phyloP scores from a whole-genome alignment of 2,329 filamentous ascomycete species.

The Aspergillus vadensis region DNA sequence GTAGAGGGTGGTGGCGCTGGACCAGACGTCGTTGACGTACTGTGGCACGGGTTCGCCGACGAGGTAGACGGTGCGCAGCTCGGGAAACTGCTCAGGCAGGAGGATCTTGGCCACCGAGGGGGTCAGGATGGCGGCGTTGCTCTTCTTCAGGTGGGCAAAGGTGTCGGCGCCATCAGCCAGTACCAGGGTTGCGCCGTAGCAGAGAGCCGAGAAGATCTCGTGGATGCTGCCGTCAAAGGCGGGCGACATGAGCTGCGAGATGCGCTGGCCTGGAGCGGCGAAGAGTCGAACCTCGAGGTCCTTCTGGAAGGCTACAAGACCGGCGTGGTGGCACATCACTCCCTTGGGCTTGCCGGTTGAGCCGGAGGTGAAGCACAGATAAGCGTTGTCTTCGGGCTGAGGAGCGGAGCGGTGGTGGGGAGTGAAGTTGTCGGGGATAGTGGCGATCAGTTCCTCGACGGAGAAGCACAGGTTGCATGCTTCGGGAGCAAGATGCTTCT shows the following conservation, averaged over 20 bases:
- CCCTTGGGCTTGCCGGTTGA: constrained; percentile 24
- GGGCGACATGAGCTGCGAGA: constrained; percentile 47
- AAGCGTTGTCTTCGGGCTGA: constrained; percentile 28
- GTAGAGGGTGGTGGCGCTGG: constrained; percentile 30
- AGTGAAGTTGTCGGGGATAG: no score
- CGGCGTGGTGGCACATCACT: constrained; percentile 34
- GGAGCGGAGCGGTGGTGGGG: no score
- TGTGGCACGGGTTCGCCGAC: constrained; percentile 44
- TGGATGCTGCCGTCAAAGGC: constrained; percentile 51
- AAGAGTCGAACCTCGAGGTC: constrained; percentile 37
- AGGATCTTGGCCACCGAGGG: constrained; percentile 41
- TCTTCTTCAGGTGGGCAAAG: constrained; percentile 33
- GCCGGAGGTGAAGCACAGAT: constrained; percentile 50
- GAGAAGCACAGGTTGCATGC: no score
- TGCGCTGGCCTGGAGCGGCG: constrained; percentile 34
- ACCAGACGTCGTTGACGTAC: constrained; percentile 37
- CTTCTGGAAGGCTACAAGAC: constrained; percentile 40
- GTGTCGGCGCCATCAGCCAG: constrained; percentile 28
- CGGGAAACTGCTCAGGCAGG: constrained; percentile 35
- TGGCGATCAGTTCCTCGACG: no score
- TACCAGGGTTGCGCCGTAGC: constrained; percentile 45
- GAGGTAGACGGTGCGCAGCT: constrained; percentile 38
- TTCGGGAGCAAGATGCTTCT: no score
- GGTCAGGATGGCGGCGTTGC: constrained; percentile 41
- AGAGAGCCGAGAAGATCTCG: constrained; percentile 46